A percentile compares a stretch with the other conserved stretches of the same genome.
phyloP scores from a whole-genome alignment of 2,329 filamentous ascomycete species.

The Metarhizium guizhouense region DNA sequence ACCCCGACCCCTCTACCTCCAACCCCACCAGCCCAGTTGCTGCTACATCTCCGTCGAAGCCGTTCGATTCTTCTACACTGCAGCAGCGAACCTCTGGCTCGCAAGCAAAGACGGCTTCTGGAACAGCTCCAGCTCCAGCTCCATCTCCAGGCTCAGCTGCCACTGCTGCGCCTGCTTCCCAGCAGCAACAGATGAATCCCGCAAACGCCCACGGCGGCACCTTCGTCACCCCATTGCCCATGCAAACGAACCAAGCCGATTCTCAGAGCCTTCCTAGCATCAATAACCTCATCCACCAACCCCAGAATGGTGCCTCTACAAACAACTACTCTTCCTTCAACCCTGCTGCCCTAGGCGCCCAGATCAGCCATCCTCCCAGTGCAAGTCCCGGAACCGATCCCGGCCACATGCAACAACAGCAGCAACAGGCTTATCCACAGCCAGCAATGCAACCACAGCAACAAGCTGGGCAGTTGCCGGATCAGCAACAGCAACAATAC shows the following conservation, averaged over 20 bases:
- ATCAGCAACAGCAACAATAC: slow-evolving; percentile 17
- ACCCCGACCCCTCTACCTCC: slow-evolving; percentile 57
- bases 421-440: slow-evolving; percentile 19
- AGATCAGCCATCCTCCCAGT: slow-evolving; percentile 17
- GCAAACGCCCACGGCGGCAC: slow-evolving; percentile 17
- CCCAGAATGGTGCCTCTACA: slow-evolving; percentile 33
- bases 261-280: slow-evolving; percentile 71
- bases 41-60: slow-evolving; percentile 41
- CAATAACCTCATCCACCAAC: slow-evolving; percentile 67
- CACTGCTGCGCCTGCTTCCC: slow-evolving; percentile 9
- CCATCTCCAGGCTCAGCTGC: slow-evolving; percentile 5
- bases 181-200: slow-evolving; percentile 13
- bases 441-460: slow-evolving; percentile 19
- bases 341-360: slow-evolving; percentile 17
- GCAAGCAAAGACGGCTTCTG: slow-evolving; percentile 8
- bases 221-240: slow-evolving; percentile 17
- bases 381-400: slow-evolving; percentile 30
- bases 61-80: slow-evolving; percentile 31
- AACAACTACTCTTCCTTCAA: slow-evolving; percentile 16
- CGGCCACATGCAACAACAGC: slow-evolving; percentile 27
- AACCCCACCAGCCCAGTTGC: slow-evolving; percentile 58
- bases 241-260: slow-evolving; percentile 29
- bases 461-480: slow-evolving; percentile 5
- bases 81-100: slow-evolving; percentile 14
- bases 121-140: slow-evolving; percentile 9